These are phyloP conservation scores for Trifolium subterraneum DNA, from an alignment of 306 rosid genomes.

Conservation along the genomic window DNA sequence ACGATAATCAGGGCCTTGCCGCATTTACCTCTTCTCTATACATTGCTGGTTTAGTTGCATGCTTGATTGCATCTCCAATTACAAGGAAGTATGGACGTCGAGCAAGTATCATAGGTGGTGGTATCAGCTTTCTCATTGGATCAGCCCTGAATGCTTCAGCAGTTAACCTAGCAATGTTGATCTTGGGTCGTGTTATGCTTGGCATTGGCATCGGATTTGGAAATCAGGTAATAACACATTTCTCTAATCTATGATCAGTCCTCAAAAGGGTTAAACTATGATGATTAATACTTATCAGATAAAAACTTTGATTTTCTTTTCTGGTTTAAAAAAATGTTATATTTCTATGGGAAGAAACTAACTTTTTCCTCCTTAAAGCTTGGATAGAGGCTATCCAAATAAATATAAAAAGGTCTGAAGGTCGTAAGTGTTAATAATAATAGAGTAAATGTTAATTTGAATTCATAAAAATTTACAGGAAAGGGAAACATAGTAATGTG, in stretches of 20 bases:
- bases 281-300: conserved; percentile 2
- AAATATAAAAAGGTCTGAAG: conserved; percentile 7
- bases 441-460: background rate
- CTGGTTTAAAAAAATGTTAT: background rate
- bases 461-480: conserved; percentile 13
- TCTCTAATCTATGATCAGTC: background rate
- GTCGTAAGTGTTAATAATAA: conserved; percentile 1
- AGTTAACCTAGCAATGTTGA: conserved; percentile 68
- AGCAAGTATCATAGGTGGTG: conserved; percentile 73
- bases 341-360: background rate
- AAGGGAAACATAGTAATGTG: conserved; percentile 23
- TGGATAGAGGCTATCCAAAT: conserved; percentile 2
- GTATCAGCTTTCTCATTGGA: conserved; percentile 73
- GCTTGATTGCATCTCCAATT: conserved; percentile 77
- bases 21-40: conserved; percentile 92
- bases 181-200: conserved; percentile 86
- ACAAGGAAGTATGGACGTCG: conserved; percentile 80
- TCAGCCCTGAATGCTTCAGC: conserved; percentile 75
- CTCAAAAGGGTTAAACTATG: background rate
- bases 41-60: conserved; percentile 84
- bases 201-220: conserved; percentile 97
- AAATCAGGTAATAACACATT: conserved; percentile 65
- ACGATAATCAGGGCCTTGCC: conserved; percentile 79
- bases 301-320: no score
- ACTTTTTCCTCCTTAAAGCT: background rate